Evolutionary conservation across 1,139 yeast genomes (phyloP), one percentile per base, ranked within the genome.

Genomic region (Sugiyamaella paludigena): DNA sequence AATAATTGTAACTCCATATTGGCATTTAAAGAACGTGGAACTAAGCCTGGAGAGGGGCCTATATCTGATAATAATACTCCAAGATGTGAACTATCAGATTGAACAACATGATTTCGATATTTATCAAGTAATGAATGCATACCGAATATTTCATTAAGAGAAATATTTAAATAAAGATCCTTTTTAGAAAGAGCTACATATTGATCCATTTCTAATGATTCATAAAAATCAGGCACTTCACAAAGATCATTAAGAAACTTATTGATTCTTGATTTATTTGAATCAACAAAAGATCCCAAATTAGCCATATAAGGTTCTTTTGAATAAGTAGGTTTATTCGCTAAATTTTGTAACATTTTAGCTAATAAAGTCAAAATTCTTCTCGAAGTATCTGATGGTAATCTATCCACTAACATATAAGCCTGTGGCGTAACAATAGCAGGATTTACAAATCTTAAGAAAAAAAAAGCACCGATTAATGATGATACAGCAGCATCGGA

Each of bases 351-450:
- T 39, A 91, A 72, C 29, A 87, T 82, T 61, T 89, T 87, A 3
- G 96, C 98, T 42, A 92, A 70, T 54, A 87, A 83, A 61, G 92
- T 83, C 47, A 87, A 75, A 0, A 89, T 79, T 55, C 96, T 75
- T 57, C 89, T 84, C 9, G 83, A 81, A 31, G 73, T 76, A 37
- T 64, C 69, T 1, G 59, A 49, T 6, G 73, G 74, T 16, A 59
- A 55, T 43, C 60, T 60, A 48, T 70, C 73, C 13, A 71, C 69
- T 27, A 72, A 58, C 68, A 67, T 67, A 56, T 84, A 80, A 3
- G 88, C 77, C 56, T 87, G 95, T 0, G 98, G 97, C 40, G 92
- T 84, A 11, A 91, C 91, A 53, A 92, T 82, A 0, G 95, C 95
- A 7, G 98, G 98, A 63, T 95, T 89, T 54, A 88, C 78, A 58